Evolutionary conservation across 2,329 filamentous ascomycete genomes (phyloP).

Genomic region (Cryphonectria japonica): DNA sequence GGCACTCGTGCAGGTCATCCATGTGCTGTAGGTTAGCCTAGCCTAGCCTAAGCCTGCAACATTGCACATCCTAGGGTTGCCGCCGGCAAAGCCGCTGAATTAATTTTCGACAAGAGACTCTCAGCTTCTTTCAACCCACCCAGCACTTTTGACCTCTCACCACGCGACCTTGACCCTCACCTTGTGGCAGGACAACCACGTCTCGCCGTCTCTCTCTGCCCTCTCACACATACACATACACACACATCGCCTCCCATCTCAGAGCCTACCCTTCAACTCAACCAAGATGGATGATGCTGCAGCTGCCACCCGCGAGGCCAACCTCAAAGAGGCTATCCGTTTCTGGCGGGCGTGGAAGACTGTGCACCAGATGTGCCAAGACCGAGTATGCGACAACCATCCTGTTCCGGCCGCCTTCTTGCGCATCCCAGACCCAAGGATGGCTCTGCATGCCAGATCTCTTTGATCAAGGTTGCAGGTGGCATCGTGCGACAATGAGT

Average conservation of each 20-base stretch:
- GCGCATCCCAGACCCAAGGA: constrained; percentile 20
- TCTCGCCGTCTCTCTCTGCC: neutral
- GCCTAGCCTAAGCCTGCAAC: no score
- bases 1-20: neutral
- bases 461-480: neutral
- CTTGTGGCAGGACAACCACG: neutral
- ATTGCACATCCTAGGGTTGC: neutral
- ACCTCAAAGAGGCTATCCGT: constrained; percentile 61
- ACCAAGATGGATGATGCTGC: constrained; percentile 50
- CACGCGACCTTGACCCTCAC: neutral
- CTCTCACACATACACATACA: neutral
- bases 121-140: neutral
- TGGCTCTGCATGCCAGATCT: neutral
- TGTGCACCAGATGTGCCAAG: constrained; percentile 90
- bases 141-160: neutral
- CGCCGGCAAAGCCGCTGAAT: constrained; percentile 10
- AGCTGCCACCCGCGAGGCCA: constrained; percentile 41
- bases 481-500: constrained; percentile 2
- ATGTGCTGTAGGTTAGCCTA: no score
- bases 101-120: constrained; percentile 4
- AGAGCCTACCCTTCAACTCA: neutral
- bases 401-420: constrained; percentile 22
- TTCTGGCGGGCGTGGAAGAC: constrained; percentile 96
- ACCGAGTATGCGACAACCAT: constrained; percentile 67
- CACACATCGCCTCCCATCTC: neutral